Evolutionary conservation across 2,329 filamentous ascomycete species (phyloP).

Genomic region (Thermoascus crustaceus): DNA sequence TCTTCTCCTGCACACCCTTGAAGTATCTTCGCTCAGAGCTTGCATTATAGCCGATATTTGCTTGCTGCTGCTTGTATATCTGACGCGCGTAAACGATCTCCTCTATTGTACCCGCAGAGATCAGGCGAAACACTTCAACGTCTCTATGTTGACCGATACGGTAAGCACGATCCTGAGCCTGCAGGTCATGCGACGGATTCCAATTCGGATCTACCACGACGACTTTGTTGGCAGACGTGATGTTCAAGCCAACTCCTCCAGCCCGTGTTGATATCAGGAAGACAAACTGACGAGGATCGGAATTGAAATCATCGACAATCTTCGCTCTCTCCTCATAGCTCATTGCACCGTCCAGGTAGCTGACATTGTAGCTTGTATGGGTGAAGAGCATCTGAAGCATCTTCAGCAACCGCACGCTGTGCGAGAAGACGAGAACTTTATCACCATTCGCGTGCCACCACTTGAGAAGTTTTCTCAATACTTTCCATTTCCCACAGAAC

Average conservation of each 20-base stretch:
- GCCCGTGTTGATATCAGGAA: slow-evolving; percentile 93
- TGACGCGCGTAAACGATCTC: slow-evolving; percentile 96
- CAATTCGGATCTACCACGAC: slow-evolving; percentile 96
- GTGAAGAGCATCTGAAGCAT: slow-evolving; percentile 81
- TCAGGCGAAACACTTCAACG: slow-evolving; percentile 88
- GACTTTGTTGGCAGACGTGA: slow-evolving; percentile 95
- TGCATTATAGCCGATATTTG: slow-evolving; percentile 93
- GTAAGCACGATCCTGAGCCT: slow-evolving; percentile 93
- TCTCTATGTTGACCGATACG: slow-evolving; percentile 87
- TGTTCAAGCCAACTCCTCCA: slow-evolving; percentile 89
- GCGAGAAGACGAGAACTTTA: slow-evolving; percentile 92
- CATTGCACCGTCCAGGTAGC: slow-evolving; percentile 81
- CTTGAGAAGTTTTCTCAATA: slow-evolving; percentile 73
- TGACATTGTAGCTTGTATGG: slow-evolving; percentile 82
- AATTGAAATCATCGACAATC: slow-evolving; percentile 84
- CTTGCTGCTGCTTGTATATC: slow-evolving; percentile 98
- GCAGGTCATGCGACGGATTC: slow-evolving; percentile 91
- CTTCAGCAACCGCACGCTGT: slow-evolving; percentile 75
- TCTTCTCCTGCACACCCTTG: slow-evolving; percentile 80
- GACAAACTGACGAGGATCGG: slow-evolving; percentile 77
- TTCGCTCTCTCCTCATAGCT: slow-evolving; percentile 73
- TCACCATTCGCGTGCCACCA: slow-evolving; percentile 88
- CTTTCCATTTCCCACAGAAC: slow-evolving; percentile 95
- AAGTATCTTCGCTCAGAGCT: slow-evolving; percentile 91
- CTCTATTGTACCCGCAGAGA: slow-evolving; percentile 87